Base-by-base conservation (phyloP, 2,329 filamentous ascomycete species). In the Trichoderma gracile region DNA sequence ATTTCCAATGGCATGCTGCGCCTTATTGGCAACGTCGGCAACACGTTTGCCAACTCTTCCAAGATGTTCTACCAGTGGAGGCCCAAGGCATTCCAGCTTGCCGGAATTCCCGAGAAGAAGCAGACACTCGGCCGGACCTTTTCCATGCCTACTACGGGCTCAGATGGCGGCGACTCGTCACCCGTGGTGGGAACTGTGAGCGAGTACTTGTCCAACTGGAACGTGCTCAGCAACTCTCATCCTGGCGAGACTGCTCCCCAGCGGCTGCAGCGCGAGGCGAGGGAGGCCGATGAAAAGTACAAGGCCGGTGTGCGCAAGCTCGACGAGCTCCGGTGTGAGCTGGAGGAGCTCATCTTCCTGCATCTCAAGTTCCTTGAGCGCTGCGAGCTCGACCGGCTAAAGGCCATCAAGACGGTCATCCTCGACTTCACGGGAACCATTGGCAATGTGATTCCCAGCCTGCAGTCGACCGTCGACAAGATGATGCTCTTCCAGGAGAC, bases 401-500 rank as follows among this genome's bases (percentile, higher is more conserved):
- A 96, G 82, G 95, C 96, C 21, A 95, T 99, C 83, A 98, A 99
- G 83, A 94, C 94, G 25, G 96, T 99, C 59, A 89, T 99, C 67
- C 85, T 99, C 49, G 96, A 99, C 78, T 98, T 99, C 77, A 97
- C 94, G 5, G 95, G 95, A 52, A 93, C 94, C 43, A 91, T 99
- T 76, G 94, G 94, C 82, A 99, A 99, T 73, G 94, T 97, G 71
- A 98, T 99, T 68, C 96, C 95, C 19, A 96, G 91, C 73, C 81
- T 99, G 67, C 95, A 98, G 78, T 94, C 94, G 65, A 93, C 93
- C 0, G 93, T 99, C 25, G 95, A 99, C 79, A 93, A 96, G 75
- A 97, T 99, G 93, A 93, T 99, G 88, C 84, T 99, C 53, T 99
- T 96, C 79, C 95, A 99, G 77, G 95, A 99, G 81, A 98, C 95